phyloP scores from a whole-genome alignment of 202 grass and related monocot genomes.

The Carex arenaria region DNA sequence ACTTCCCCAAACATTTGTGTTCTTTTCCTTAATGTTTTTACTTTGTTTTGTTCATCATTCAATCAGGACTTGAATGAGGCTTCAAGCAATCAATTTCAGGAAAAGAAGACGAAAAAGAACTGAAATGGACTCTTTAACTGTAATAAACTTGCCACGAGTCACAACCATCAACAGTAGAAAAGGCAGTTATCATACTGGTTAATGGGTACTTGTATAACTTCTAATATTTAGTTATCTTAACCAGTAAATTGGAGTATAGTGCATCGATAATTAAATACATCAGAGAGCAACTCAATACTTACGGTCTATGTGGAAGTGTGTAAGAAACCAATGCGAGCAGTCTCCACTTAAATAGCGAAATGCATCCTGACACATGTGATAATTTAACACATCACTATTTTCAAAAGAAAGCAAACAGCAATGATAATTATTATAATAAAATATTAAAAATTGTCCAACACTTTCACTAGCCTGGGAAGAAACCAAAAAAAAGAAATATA shows the following conservation, averaged over 20 bases:
- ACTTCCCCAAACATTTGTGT: neutral
- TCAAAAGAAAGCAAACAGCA: neutral
- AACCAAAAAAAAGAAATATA: neutral
- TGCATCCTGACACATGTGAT: constrained; percentile 65
- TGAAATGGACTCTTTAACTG: neutral
- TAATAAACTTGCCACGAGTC: neutral
- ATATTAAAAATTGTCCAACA: neutral
- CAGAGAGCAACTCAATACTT: constrained; percentile 29
- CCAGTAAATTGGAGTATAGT: neutral
- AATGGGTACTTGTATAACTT: neutral
- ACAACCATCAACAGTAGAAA: neutral
- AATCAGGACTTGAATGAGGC: neutral
- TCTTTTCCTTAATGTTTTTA: neutral
- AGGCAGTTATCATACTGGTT: constrained; percentile 6
- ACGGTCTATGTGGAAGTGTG: constrained; percentile 97
- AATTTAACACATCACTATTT: constrained; percentile 3
- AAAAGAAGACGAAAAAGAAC: constrained; percentile 2
- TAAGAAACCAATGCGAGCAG: constrained; percentile 90
- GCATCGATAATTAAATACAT: neutral
- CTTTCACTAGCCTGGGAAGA: neutral
- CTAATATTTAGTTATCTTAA: neutral
- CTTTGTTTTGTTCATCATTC: neutral
- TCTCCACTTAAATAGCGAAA: constrained; percentile 87
- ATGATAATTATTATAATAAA: neutral
- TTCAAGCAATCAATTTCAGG: neutral